Evolutionary conservation across 805 yeast species (phyloP), one percentile per base, ranked within the genome.

Genomic region (Scheffersomyces stipitis): DNA sequence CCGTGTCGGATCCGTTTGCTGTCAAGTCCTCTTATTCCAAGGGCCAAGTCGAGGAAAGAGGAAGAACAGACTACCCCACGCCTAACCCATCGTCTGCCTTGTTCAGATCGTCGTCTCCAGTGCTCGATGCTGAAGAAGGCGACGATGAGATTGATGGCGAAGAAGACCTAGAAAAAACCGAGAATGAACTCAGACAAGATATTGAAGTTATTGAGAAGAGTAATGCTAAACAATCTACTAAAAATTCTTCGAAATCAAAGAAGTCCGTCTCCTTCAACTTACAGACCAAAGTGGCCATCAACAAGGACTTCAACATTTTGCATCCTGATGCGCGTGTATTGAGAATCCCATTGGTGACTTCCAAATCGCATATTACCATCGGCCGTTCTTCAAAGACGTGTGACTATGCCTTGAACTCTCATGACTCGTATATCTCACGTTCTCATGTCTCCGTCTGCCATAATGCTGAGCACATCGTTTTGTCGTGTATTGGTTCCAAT

Each of bases 401-500:
- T 34, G 80, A 75, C 34, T 76, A 66, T 60, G 54, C 63, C 60
- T 51, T 80, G 53, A 58, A 72, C 55, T 47, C 71, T 2, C 58
- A 62, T 13, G 76, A 75, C 55, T 79, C 76, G 52, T 71, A 71
- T 27, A 76, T 86, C 15, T 83, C 93, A 10, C 75, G 95, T 34
- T 69, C 71, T 8, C 96, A 86, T 58, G 70, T 82, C 34, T 59
- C 64, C 12, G 52, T 84, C 2, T 63, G 71, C 17, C 80, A 75
- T 53, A 54, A 66, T 18, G 48, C 65, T 1, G 56, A 57, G 8
- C 64, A 74, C 23, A 57, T 87, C 30, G 66, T 62, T 12, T 56
- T 91, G 34, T 75, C 75, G 30, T 91, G 97, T 59, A 58, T 79
- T 37, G 97, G 98, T 3, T 76, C 80, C 62, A 91, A 91, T 58